phyloP scores from a whole-genome alignment of 1,139 yeast species.

The Kurtzmaniella quercitrusa region DNA sequence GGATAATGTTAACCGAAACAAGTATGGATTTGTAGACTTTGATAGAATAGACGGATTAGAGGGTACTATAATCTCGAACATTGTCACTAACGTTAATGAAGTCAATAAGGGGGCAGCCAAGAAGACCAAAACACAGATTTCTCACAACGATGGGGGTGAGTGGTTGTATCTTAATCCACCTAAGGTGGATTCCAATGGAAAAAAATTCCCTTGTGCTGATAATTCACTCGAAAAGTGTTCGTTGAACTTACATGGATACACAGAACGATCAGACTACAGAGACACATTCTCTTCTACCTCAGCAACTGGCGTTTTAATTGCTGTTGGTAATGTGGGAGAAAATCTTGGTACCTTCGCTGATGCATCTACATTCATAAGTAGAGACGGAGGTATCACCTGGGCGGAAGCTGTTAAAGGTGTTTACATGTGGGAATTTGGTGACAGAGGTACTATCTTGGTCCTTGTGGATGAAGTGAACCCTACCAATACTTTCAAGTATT shows the following conservation, averaged over 20 bases:
- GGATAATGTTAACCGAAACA: constrained; percentile 72
- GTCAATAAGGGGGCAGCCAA: constrained; percentile 39
- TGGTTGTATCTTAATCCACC: constrained; percentile 79
- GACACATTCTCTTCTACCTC: constrained; percentile 87
- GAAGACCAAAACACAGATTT: constrained; percentile 62
- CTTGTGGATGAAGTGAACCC: constrained; percentile 55
- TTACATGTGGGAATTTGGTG: constrained; percentile 94
- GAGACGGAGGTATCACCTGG: constrained; percentile 92
- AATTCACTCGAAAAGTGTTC: constrained; percentile 59
- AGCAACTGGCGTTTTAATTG: constrained; percentile 83
- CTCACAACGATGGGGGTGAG: constrained; percentile 90
- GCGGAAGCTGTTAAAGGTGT: constrained; percentile 68
- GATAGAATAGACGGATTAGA: constrained; percentile 85
- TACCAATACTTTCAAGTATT: constrained; percentile 59
- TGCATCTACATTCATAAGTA: constrained; percentile 68
- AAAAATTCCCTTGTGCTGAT: constrained; percentile 51
- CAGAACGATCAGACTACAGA: constrained; percentile 78
- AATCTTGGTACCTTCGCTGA: constrained; percentile 43
- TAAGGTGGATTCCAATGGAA: constrained; percentile 54
- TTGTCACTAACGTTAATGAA: constrained; percentile 52
- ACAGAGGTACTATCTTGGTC: constrained; percentile 83
- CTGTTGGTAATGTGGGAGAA: constrained; percentile 87
- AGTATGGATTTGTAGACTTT: constrained; percentile 77
- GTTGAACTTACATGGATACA: constrained; percentile 83
- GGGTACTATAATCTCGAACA: constrained; percentile 75